Conservation (phyloP, 805 yeast genomes). For the Ogataea populi-albae region DNA sequence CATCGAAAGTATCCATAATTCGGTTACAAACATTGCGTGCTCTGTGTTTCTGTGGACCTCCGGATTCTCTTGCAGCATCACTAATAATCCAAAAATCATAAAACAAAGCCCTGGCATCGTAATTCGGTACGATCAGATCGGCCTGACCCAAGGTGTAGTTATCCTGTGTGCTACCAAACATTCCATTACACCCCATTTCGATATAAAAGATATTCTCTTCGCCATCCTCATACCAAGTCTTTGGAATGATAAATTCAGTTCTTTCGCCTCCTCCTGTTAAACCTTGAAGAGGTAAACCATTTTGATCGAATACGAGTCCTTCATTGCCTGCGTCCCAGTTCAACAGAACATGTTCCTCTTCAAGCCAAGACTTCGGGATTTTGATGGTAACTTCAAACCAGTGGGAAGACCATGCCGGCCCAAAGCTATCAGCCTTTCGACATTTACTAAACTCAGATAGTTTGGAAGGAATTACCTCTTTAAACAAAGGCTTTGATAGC, state of each 20-base stretch:
- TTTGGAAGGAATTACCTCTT: slow-evolving; percentile 49
- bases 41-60: slow-evolving; percentile 78
- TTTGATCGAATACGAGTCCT: slow-evolving; percentile 68
- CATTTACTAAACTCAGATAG: slow-evolving; percentile 54
- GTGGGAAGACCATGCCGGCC: slow-evolving; percentile 96
- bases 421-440: slow-evolving; percentile 71
- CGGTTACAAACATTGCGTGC: slow-evolving; percentile 78
- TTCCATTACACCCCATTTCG: slow-evolving; percentile 91
- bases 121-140: slow-evolving; percentile 77
- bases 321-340: slow-evolving; percentile 88
- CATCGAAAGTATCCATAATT: slow-evolving; percentile 83
- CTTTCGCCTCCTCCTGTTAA: slow-evolving; percentile 85
- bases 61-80: slow-evolving; percentile 87
- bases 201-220: slow-evolving; percentile 67
- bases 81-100: slow-evolving; percentile 85
- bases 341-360: slow-evolving; percentile 54
- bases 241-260: slow-evolving; percentile 66
- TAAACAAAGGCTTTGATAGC: slow-evolving; percentile 60
- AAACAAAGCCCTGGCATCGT: slow-evolving; percentile 71
- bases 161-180: slow-evolving; percentile 68
- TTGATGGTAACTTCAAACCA: slow-evolving; percentile 76
- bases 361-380: slow-evolving; percentile 62
- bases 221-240: slow-evolving; percentile 42
- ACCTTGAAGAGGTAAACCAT: slow-evolving; percentile 76
- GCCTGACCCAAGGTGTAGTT: slow-evolving; percentile 66